These are phyloP conservation scores for Arachis stenosperma DNA, from an alignment of 306 rosid genomes.

Conservation along the genomic window DNA sequence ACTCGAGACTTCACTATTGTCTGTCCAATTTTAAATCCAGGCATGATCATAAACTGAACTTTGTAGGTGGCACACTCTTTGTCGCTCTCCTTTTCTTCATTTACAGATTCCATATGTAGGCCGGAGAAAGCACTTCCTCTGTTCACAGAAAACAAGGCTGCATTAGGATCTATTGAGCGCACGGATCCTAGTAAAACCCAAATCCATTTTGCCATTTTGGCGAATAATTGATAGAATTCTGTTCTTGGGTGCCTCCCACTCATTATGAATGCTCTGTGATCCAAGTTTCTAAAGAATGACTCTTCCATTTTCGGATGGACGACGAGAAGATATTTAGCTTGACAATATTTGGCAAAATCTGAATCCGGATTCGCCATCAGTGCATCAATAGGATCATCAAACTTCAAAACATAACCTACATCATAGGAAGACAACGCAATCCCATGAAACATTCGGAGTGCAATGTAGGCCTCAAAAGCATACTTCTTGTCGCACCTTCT, in stretches of 20 bases:
- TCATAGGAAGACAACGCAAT: constrained; percentile 36
- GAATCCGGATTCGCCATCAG: constrained; percentile 68
- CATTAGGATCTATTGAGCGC: constrained; percentile 55
- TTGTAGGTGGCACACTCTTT: constrained; percentile 29
- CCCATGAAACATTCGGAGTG: constrained; percentile 65
- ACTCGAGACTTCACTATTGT: constrained; percentile 64
- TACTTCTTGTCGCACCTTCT: constrained; percentile 80
- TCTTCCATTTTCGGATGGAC: constrained; percentile 77
- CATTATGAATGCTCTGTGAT: constrained; percentile 60
- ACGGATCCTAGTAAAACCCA: constrained; percentile 73
- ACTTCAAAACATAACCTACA: constrained; percentile 57
- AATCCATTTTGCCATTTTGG: constrained; percentile 79
- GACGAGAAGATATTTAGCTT: constrained; percentile 56
- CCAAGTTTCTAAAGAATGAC: constrained; percentile 74
- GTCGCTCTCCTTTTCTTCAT: constrained; percentile 44
- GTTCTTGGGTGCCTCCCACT: constrained; percentile 83
- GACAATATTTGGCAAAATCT: constrained; percentile 69
- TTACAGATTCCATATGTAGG: constrained; percentile 70
- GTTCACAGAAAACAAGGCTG: constrained; percentile 55
- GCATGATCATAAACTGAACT: constrained; percentile 84
- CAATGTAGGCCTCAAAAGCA: constrained; percentile 84
- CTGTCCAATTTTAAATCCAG: constrained; percentile 71
- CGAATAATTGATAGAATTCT: constrained; percentile 74
- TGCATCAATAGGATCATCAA: constrained; percentile 65
- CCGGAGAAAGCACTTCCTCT: constrained; percentile 61